These are phyloP conservation scores for Bipolaris oryzae DNA, from an alignment of 2,329 filamentous ascomycete species.

Conservation along the genomic window DNA sequence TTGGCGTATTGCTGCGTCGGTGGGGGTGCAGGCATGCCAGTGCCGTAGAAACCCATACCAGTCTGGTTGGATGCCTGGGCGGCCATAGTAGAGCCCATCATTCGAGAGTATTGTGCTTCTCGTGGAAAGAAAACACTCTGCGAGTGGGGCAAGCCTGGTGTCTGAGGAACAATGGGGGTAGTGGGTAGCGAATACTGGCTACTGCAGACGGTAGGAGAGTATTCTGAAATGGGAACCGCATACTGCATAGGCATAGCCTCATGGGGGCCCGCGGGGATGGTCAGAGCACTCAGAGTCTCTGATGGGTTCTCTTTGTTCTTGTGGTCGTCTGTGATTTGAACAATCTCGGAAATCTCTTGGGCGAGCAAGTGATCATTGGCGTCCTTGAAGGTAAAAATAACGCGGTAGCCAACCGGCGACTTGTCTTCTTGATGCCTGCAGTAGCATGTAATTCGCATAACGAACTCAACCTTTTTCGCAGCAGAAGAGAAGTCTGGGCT, in stretches of 20 bases:
- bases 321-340: conserved; percentile 98
- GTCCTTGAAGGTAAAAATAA: conserved; percentile 95
- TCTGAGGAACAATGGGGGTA: conserved; percentile 29
- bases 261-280: conserved; percentile 20
- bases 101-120: conserved; percentile 22
- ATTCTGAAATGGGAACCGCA: conserved; percentile 27
- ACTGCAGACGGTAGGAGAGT: conserved; percentile 29
- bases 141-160: conserved; percentile 30
- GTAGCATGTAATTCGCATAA: conserved; percentile 97
- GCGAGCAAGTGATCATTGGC: conserved; percentile 75
- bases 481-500: conserved; percentile 26
- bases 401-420: conserved; percentile 72
- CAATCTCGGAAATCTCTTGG: conserved; percentile 76
- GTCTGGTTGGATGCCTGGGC: conserved; percentile 19
- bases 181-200: conserved; percentile 36
- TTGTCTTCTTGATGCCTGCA: conserved; percentile 96
- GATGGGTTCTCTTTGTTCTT: conserved; percentile 63
- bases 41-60: conserved; percentile 18
- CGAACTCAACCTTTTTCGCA: conserved; percentile 78
- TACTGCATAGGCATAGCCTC: conserved; percentile 26
- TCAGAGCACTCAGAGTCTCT: conserved; percentile 29
- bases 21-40: conserved; percentile 13
- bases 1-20: conserved; percentile 19
- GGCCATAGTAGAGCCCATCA: conserved; percentile 12
- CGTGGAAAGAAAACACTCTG: conserved; percentile 27